Conservation (phyloP, 768 basidiomycete species). For the Leucocoprinus birnbaumii region DNA sequence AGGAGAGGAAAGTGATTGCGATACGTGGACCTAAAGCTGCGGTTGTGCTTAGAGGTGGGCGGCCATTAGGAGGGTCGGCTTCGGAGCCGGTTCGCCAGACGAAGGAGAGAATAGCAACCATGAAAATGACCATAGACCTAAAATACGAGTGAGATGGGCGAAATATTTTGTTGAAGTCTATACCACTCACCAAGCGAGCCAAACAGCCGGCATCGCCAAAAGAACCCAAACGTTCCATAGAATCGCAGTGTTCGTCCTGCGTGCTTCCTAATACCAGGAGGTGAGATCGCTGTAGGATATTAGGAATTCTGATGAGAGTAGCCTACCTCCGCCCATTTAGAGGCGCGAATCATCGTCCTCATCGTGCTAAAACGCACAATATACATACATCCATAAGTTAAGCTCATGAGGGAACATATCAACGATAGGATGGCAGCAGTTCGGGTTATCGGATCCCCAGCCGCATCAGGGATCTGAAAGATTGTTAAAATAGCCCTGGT, state of each 20-base stretch:
- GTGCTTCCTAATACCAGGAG: constrained; percentile 47
- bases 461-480: constrained; percentile 56
- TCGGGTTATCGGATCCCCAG: constrained; percentile 58
- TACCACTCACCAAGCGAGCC: constrained; percentile 58
- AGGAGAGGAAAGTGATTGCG: constrained; percentile 49
- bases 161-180: not conserved
- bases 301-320: not conserved
- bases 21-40: constrained; percentile 52
- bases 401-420: constrained; percentile 64
- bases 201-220: constrained; percentile 54
- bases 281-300: not conserved
- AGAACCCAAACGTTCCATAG: constrained; percentile 37
- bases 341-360: constrained; percentile 69
- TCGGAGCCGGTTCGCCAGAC: constrained; percentile 68
- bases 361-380: constrained; percentile 71
- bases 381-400: constrained; percentile 72
- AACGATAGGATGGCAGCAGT: constrained; percentile 63
- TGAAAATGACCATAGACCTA: constrained; percentile 69
- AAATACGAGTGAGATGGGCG: not conserved
- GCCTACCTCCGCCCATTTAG: constrained; percentile 67
- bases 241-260: constrained; percentile 30
- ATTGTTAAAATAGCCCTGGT: constrained; percentile 65
- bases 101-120: constrained; percentile 59
- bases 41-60: constrained; percentile 30
- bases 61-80: constrained; percentile 29